Conservation (phyloP, 2,329 filamentous ascomycete genomes). For the Zymoseptoria pseudotritici region DNA sequence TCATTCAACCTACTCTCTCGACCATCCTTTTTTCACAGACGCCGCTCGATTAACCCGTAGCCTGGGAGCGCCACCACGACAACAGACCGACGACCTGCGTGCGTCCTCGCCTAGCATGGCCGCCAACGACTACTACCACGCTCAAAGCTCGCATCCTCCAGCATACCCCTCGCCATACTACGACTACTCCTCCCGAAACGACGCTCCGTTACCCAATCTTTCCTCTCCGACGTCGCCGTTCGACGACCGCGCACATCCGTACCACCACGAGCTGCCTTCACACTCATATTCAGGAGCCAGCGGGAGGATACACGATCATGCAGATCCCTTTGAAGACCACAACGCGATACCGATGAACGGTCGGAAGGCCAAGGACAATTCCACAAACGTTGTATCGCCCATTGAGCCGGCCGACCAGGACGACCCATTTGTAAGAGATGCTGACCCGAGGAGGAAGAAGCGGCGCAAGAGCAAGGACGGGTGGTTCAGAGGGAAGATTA, state of each 20-base stretch:
- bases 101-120: slow-evolving; percentile 9
- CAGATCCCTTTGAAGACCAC: slow-evolving; percentile 42
- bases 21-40: background rate
- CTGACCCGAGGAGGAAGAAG: slow-evolving; percentile 21
- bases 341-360: slow-evolving; percentile 42
- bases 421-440: slow-evolving; percentile 33
- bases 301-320: slow-evolving; percentile 41
- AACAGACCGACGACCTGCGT: too few species aligned
- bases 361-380: slow-evolving; percentile 33
- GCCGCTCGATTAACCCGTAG: too few species aligned
- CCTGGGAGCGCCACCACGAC: too few species aligned
- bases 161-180: slow-evolving; percentile 28
- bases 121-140: slow-evolving; percentile 46
- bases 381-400: slow-evolving; percentile 28
- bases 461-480: slow-evolving; percentile 35
- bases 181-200: slow-evolving; percentile 40
- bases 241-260: slow-evolving; percentile 26
- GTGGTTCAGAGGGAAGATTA: slow-evolving; percentile 52
- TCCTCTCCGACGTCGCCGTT: slow-evolving; percentile 20
- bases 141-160: slow-evolving; percentile 31
- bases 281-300: slow-evolving; percentile 40
- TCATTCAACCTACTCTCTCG: background rate
- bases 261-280: slow-evolving; percentile 10
- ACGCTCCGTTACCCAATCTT: slow-evolving; percentile 31
- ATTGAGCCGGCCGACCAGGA: slow-evolving; percentile 36